Percentiles rank a stretch among this genome's conserved stretches.
These are phyloP conservation scores for Pelargonium myrrhifolium DNA, from an alignment of 441 rosid species.

Conservation along the genomic window DNA sequence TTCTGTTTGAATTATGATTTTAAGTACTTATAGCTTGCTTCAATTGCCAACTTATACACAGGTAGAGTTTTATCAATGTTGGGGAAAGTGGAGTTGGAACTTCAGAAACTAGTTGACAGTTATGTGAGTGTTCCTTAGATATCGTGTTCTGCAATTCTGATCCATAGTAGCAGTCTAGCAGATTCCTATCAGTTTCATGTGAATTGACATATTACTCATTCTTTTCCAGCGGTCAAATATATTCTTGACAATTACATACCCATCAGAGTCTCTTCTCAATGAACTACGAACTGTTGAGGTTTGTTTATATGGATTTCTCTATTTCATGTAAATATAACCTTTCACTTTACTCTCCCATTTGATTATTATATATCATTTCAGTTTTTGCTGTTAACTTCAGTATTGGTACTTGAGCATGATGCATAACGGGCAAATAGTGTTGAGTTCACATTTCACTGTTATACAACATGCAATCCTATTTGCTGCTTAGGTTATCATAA, in stretches of 20 bases:
- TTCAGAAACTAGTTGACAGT: conserved; percentile 74
- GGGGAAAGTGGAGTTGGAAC: conserved; percentile 80
- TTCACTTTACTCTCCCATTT: background rate
- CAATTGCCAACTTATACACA: conserved; percentile 27
- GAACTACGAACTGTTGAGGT: conserved; percentile 98
- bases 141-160: conserved; percentile 11
- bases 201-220: conserved; percentile 18
- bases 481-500: too few relatives aligned
- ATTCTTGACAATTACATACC: conserved; percentile 72
- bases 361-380: background rate
- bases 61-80: conserved; percentile 62
- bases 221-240: conserved; percentile 79
- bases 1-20: background rate
- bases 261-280: conserved; percentile 85
- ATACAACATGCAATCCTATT: too few relatives aligned
- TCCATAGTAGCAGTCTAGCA: background rate
- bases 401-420: background rate
- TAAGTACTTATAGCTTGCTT: background rate
- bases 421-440: too few relatives aligned
- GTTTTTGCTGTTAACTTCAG: background rate
- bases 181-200: conserved; percentile 4
- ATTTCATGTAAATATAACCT: conserved; percentile 2
- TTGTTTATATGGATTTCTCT: conserved; percentile 24
- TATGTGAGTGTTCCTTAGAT: conserved; percentile 58
- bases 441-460: too few relatives aligned